These are phyloP conservation scores for Cercospora sp. DNA, from an alignment of 2,329 filamentous ascomycete species.

Conservation along the genomic window DNA sequence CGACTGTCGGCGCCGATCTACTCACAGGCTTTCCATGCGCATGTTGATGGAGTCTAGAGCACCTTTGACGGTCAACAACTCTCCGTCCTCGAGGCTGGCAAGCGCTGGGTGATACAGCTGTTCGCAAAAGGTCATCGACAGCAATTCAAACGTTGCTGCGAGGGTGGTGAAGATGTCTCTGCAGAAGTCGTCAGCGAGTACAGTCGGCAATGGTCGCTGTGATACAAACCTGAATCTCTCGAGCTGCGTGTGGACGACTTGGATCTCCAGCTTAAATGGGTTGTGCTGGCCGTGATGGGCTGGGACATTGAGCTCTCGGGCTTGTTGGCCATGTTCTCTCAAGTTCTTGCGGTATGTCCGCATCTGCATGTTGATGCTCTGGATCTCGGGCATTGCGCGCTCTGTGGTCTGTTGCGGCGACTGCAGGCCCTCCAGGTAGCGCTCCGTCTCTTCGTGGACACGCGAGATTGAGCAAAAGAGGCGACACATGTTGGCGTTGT, in stretches of 20 bases:
- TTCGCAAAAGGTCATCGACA: not conserved
- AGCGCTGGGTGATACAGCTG: not conserved
- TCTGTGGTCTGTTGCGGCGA: not conserved
- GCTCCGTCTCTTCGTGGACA: not conserved
- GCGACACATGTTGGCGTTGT: not conserved
- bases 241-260: slow-evolving; percentile 3
- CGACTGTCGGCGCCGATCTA: not conserved
- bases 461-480: slow-evolving; percentile 1
- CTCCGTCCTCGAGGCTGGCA: not conserved
- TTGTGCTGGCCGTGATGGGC: slow-evolving; percentile 5
- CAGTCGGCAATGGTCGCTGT: not conserved
- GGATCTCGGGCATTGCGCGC: slow-evolving; percentile 2
- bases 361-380: not conserved
- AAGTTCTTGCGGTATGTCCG: not conserved
- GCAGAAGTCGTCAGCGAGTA: not conserved
- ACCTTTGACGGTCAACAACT: not conserved
- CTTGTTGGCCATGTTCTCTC: not conserved
- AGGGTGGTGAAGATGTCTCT: not conserved
- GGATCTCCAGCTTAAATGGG: slow-evolving; percentile 5
- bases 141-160: not conserved
- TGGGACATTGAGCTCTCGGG: not conserved
- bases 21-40: not conserved
- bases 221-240: not conserved
- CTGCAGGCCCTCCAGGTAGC: slow-evolving; percentile 3
- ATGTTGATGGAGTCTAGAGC: not conserved